Evolutionary conservation across 225 moss, liverwort and hornwort genomes (phyloP), one percentile per base, ranked within the genome.

Genomic region (Asterella californica): DNA sequence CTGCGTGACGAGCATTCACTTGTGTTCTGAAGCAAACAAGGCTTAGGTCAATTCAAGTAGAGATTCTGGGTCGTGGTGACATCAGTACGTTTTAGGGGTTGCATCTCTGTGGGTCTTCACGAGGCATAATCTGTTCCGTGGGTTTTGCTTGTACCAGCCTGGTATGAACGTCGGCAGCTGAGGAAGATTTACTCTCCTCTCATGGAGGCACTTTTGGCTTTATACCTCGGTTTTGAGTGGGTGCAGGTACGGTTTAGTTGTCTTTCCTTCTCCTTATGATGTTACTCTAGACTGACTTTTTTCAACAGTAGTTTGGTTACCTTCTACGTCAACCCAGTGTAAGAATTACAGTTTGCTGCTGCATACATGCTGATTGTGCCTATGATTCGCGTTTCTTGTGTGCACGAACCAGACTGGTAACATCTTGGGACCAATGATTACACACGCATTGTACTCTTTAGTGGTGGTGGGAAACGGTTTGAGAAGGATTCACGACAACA

Each of bases 201-300:
- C 19, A 88, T 99, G 90, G 99, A 99, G 21, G 92, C 91, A 0
- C 74, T 99, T 0, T 80, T 99, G 15, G 99, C 99, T 4, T 82
- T 95, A 81, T 99, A 99, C 48, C 80, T 99, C 37, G 99, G 99
- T 9, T 87, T 99, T 62, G 99, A 99, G 72, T 99, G 99, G 99
- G 92, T 99, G 70, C 91, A 93, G 72, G 86, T 87, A 65, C 49
- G 65, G 7, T n/a, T 60, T 55, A 0, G 8, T 55, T 33, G 46
- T 7, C 57, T 4, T 36, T 21, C 33, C 36, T 70, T 70, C n/a
- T 10, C 46, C 11, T 71, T 25, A 27, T 71, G 1, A 71, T 6
- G 5, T n/a, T 71, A 17, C 6, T 46, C 0, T 22, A 36, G 19
- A 6, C 15, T 22, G 34, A 3, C 15, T 67, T 67, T 7, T 21